Evolutionary conservation across 352 stramenopile species (phyloP).

Genomic region (Phytophthora litchii): DNA sequence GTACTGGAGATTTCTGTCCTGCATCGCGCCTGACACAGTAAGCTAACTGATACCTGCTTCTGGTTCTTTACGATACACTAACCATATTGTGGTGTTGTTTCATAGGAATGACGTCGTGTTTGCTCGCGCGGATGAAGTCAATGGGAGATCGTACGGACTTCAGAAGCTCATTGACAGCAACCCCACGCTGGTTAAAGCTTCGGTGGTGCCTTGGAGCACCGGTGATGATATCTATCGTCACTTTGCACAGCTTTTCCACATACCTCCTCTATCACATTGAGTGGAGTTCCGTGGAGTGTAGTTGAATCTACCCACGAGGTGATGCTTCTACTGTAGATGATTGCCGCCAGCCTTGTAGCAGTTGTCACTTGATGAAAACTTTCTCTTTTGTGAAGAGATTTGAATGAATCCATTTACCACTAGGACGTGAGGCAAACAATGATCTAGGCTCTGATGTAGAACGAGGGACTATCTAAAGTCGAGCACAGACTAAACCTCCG

Average conservation of each 20-base stretch:
- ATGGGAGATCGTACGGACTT: conserved; percentile 59
- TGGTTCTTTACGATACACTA: not conserved
- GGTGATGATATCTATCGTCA: conserved; percentile 64
- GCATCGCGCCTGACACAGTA: conserved; percentile 54
- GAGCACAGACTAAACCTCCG: conserved; percentile 22
- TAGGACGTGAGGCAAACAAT: too few relatives aligned
- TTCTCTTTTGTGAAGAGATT: too few relatives aligned
- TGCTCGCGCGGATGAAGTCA: conserved; percentile 54
- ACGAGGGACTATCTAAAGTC: too few relatives aligned
- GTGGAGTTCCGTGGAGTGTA: too few relatives aligned
- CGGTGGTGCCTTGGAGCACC: conserved; percentile 64
- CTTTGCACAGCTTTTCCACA: conserved; percentile 47
- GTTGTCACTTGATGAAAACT: too few relatives aligned
- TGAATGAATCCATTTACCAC: too few relatives aligned
- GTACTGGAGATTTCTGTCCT: conserved; percentile 68
- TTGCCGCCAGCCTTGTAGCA: too few relatives aligned
- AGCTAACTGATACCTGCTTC: not conserved
- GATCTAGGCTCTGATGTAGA: too few relatives aligned
- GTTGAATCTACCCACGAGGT: too few relatives aligned
- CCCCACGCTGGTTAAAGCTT: conserved; percentile 39
- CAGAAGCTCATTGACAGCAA: conserved; percentile 53
- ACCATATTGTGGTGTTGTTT: not conserved
- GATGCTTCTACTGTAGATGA: too few relatives aligned
- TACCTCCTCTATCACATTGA: conserved; percentile 1
- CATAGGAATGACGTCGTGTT: conserved; percentile 67